A percentile compares a stretch with the other conserved stretches of the same genome.
phyloP scores from a whole-genome alignment of 169 alveolate genomes.

The Cryptosporidium andersoni region DNA sequence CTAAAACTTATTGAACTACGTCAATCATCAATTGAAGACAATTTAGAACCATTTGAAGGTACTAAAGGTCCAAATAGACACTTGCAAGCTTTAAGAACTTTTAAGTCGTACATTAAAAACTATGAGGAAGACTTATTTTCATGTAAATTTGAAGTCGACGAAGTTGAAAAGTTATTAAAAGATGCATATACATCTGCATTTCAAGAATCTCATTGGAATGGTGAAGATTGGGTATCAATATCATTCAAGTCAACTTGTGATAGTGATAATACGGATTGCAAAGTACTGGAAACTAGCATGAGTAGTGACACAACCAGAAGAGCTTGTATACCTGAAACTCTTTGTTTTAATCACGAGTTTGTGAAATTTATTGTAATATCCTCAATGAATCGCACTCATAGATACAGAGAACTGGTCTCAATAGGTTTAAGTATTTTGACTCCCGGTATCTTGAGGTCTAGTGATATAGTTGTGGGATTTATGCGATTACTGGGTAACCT shows the following conservation, averaged over 20 bases:
- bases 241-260: neutral
- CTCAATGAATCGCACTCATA: constrained; percentile 41
- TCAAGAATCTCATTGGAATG: constrained; percentile 54
- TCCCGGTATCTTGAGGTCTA: constrained; percentile 35
- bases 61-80: constrained; percentile 19
- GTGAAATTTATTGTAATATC: constrained; percentile 41
- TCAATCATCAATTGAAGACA: constrained; percentile 2
- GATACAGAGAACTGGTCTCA: constrained; percentile 67
- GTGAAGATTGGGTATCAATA: constrained; percentile 38
- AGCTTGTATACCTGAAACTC: constrained; percentile 23
- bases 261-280: no score
- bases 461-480: constrained; percentile 45
- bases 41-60: neutral
- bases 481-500: constrained; percentile 56
- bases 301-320: neutral
- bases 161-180: constrained; percentile 45
- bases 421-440: constrained; percentile 30
- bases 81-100: constrained; percentile 21
- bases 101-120: constrained; percentile 46
- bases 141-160: constrained; percentile 17
- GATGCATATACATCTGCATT: constrained; percentile 49
- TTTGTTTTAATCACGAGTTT: constrained; percentile 59
- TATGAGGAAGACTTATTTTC: constrained; percentile 65
- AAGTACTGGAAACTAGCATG: neutral
- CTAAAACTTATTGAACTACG: constrained; percentile 45